Conservation (phyloP, 129 eudicot genomes). For the Flaveria bidentis region DNA sequence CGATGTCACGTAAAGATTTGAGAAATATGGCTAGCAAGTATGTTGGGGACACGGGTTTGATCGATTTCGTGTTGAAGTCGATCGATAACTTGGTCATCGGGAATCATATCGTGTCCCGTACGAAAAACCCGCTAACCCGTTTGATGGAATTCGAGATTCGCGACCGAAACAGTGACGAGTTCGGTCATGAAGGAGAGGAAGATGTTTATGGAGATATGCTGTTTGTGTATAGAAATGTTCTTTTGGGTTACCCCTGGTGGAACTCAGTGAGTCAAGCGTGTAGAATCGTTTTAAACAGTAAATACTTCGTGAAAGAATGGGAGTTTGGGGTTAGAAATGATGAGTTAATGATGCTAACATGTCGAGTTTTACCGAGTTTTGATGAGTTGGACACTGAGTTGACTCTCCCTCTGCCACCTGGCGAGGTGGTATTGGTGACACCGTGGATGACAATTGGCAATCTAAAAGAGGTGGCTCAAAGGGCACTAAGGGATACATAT, state of each 20-base stretch:
- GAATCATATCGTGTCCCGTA: slow-evolving; percentile 40
- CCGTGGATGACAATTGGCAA: slow-evolving; percentile 56
- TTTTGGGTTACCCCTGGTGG: slow-evolving; percentile 50
- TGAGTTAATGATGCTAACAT: slow-evolving; percentile 48
- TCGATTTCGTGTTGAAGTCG: slow-evolving; percentile 60
- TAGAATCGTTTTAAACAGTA: slow-evolving; percentile 50
- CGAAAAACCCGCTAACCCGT: slow-evolving; percentile 52
- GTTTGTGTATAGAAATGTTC: slow-evolving; percentile 50
- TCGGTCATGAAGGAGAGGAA: slow-evolving; percentile 3
- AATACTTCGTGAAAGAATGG: slow-evolving; percentile 77
- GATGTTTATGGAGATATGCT: slow-evolving; percentile 50
- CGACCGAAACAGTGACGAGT: slow-evolving; percentile 32
- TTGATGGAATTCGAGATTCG: slow-evolving; percentile 47
- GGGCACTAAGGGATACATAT: slow-evolving; percentile 71
- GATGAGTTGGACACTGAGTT: slow-evolving; percentile 67
- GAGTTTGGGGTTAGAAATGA: slow-evolving; percentile 23
- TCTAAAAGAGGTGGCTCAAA: slow-evolving; percentile 50
- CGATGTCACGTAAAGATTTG: slow-evolving; percentile 57
- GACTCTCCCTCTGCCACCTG: slow-evolving; percentile 58
- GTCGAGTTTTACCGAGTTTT: slow-evolving; percentile 70
- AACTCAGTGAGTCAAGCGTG: slow-evolving; percentile 48
- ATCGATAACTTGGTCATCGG: slow-evolving; percentile 39
- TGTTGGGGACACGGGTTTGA: slow-evolving; percentile 54
- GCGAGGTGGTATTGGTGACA: slow-evolving; percentile 63
- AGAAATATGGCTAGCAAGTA: slow-evolving; percentile 48